These are phyloP conservation scores for Cercophora newfieldiana DNA, from an alignment of 495 filamentous ascomycete species.

Conservation along the genomic window DNA sequence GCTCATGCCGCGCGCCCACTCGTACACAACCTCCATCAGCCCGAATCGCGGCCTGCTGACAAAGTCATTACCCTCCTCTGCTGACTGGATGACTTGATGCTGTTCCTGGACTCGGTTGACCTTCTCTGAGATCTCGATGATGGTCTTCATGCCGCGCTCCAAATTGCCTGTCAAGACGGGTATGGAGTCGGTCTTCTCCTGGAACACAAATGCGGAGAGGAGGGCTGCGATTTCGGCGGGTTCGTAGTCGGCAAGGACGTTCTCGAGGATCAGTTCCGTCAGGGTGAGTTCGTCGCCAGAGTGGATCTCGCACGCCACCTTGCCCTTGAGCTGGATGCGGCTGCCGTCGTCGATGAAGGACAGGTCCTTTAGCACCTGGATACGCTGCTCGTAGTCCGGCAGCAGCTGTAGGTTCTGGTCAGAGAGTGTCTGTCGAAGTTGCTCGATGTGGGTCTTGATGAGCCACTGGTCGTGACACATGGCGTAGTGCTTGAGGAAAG, in stretches of 20 bases:
- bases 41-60: constrained; percentile 84
- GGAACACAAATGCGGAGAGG: constrained; percentile 95
- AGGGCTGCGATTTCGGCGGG: constrained; percentile 96
- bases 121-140: constrained; percentile 84
- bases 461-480: constrained; percentile 96
- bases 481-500: constrained; percentile 86
- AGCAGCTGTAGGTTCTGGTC: constrained; percentile 95
- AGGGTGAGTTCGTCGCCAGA: constrained; percentile 97
- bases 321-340: constrained; percentile 91
- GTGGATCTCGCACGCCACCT: constrained; percentile 98
- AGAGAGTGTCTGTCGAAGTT: constrained; percentile 82
- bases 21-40: constrained; percentile 95
- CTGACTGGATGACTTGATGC: constrained; percentile 86
- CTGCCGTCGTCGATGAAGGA: constrained; percentile 82
- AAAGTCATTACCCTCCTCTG: constrained; percentile 90
- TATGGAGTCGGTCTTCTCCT: constrained; percentile 86
- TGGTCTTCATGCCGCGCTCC: constrained; percentile 80
- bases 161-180: constrained; percentile 83
- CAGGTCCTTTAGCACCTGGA: constrained; percentile 85
- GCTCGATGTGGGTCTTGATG: constrained; percentile 84
- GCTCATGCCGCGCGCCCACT: constrained; percentile 96
- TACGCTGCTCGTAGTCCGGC: constrained; percentile 96
- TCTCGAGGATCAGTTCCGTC: constrained; percentile 93
- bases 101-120: constrained; percentile 83
- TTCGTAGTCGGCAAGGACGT: constrained; percentile 91